A percentile compares a stretch with the other conserved stretches of the same genome.
Evolutionary conservation across 2,329 filamentous ascomycete species (phyloP).

Genomic region (Incumbomyces delicatus): DNA sequence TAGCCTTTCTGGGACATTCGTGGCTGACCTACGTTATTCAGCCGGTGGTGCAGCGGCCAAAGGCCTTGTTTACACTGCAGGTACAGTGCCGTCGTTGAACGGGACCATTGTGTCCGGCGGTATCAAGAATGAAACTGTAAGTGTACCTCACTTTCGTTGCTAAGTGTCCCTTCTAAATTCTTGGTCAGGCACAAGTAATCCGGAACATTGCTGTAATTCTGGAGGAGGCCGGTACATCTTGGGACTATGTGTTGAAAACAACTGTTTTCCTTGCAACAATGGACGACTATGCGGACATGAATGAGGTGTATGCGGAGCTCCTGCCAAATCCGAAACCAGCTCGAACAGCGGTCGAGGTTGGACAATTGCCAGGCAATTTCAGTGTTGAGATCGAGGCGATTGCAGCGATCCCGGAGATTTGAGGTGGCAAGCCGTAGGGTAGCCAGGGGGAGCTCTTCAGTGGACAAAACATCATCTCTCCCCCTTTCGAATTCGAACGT

Average conservation of each 20-base stretch:
- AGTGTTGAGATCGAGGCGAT: conserved; percentile 9
- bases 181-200: conserved; percentile 42
- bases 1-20: no score
- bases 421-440: no score
- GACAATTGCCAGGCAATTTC: conserved; percentile 8
- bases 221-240: conserved; percentile 46
- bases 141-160: neutral
- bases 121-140: conserved; percentile 8
- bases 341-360: conserved; percentile 10
- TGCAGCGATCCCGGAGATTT: conserved; percentile 5
- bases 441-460: no score
- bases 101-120: conserved; percentile 6
- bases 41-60: conserved; percentile 8
- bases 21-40: neutral
- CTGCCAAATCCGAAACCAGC: conserved; percentile 10
- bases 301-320: conserved; percentile 58
- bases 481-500: no score
- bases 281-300: conserved; percentile 64
- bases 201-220: conserved; percentile 51
- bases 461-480: no score
- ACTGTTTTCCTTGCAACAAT: conserved; percentile 57
- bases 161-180: neutral
- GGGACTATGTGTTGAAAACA: conserved; percentile 55
- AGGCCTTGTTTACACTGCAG: conserved; percentile 10
- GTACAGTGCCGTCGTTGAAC: conserved; percentile 7